Percentiles rank a stretch among this genome's conserved stretches.
Evolutionary conservation across 2,329 filamentous ascomycete genomes (phyloP).

Genomic region (Raffaelea ambrosiae): DNA sequence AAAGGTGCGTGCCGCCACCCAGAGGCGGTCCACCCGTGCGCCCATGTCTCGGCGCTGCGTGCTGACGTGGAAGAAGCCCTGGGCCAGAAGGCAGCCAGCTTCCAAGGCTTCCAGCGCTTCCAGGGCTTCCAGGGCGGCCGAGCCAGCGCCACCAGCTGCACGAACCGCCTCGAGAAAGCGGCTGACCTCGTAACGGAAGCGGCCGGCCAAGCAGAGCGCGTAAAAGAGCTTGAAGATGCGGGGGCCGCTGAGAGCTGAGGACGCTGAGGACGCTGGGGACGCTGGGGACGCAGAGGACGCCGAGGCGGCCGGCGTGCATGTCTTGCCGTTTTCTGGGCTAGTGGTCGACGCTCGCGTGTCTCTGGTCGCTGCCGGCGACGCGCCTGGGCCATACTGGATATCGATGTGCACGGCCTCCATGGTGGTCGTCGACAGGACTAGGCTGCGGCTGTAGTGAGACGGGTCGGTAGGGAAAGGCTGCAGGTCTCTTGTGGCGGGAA

Average conservation of each 20-base stretch:
- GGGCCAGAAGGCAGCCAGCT: not conserved
- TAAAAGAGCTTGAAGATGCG: conserved; percentile 6
- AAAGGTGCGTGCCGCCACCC: conserved; percentile 1
- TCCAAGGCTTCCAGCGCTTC: no score
- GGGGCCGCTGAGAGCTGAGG: no score
- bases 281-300: no score
- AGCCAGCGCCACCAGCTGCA: no score
- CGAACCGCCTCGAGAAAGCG: not conserved
- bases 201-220: conserved; percentile 1
- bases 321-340: no score
- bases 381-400: not conserved
- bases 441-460: not conserved
- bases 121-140: no score
- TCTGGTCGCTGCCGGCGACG: not conserved
- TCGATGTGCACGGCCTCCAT: no score
- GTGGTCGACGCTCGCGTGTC: no score
- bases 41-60: not conserved
- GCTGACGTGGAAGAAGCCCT: not conserved
- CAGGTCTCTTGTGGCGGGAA: no score
- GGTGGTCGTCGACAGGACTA: no score
- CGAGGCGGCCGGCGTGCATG: no score
- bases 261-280: no score
- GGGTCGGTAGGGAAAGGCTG: not conserved
- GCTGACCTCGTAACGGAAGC: conserved; percentile 1
- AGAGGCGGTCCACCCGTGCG: conserved; percentile 3